These are phyloP conservation scores for Malassezia furfur DNA, from an alignment of 1,284 basidiomycete genomes.

Conservation along the genomic window DNA sequence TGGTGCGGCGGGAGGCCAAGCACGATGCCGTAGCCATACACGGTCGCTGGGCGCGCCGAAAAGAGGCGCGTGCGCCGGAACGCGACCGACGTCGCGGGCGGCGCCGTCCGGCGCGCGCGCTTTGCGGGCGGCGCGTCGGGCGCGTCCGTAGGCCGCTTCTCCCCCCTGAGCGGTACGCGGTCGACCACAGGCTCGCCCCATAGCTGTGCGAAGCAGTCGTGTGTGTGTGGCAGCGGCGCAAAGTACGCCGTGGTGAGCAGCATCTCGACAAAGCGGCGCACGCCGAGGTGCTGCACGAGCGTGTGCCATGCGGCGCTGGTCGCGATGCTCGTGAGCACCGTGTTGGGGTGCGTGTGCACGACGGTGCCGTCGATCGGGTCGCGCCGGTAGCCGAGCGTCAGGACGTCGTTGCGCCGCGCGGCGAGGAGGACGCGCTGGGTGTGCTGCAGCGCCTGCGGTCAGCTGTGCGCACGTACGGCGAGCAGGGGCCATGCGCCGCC, in stretches of 20 bases:
- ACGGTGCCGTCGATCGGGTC: constrained; percentile 50
- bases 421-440: not conserved
- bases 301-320: constrained; percentile 58
- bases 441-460: not conserved
- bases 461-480: not conserved
- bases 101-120: not conserved
- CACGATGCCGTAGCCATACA: constrained; percentile 4
- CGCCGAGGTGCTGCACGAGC: constrained; percentile 61
- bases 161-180: not conserved
- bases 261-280: constrained; percentile 63
- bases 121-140: not conserved
- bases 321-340: constrained; percentile 61
- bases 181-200: constrained; percentile 61
- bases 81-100: not conserved
- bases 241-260: constrained; percentile 65
- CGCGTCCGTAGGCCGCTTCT: not conserved
- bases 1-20: constrained; percentile 2
- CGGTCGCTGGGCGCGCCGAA: not conserved
- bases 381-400: constrained; percentile 61
- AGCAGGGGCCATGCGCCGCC: not conserved
- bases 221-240: constrained; percentile 56
- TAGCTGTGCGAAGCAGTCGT: constrained; percentile 70
- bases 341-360: constrained; percentile 61
- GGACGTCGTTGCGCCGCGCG: constrained; percentile 50
- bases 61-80: not conserved